A percentile compares a stretch with the other conserved stretches of the same genome.
Evolutionary conservation across 108 stramenopile species (phyloP).

Genomic region (Ochromonas danica): DNA sequence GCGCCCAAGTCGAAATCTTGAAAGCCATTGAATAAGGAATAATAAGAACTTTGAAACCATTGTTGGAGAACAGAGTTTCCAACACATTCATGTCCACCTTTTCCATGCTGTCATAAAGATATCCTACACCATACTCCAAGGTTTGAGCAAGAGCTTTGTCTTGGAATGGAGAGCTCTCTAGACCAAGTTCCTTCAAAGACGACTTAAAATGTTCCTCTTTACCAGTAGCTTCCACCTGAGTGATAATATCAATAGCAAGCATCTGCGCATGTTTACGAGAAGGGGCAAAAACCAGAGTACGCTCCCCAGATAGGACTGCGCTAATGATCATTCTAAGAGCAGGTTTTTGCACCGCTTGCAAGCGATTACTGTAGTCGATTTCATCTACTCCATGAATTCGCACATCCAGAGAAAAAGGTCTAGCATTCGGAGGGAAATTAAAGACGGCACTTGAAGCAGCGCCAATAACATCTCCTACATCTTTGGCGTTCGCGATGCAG

Average conservation of each 20-base stretch:
- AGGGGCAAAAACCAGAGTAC: constrained; percentile 83
- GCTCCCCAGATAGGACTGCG: constrained; percentile 55
- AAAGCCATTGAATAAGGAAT: constrained; percentile 80
- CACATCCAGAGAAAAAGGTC: constrained; percentile 89
- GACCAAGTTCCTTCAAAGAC: too few relatives aligned
- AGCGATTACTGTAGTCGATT: constrained; percentile 28
- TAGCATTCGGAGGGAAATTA: constrained; percentile 87
- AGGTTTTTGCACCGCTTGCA: constrained; percentile 71
- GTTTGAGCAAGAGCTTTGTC: constrained; percentile 84
- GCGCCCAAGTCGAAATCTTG: constrained; percentile 67
- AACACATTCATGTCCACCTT: constrained; percentile 73
- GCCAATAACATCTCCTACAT: constrained; percentile 97
- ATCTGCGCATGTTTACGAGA: constrained; percentile 93
- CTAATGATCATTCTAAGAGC: constrained; percentile 67
- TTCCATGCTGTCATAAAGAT: constrained; percentile 82
- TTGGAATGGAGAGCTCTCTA: constrained; percentile 40
- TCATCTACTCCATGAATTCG: constrained; percentile 60
- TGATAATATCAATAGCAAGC: constrained; percentile 94
- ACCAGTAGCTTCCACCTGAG: constrained; percentile 34
- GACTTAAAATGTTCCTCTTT: too few relatives aligned
- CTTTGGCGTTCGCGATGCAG: constrained; percentile 91
- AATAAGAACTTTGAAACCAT: constrained; percentile 64
- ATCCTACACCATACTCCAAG: constrained; percentile 78
- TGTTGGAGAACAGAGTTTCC: constrained; percentile 61
- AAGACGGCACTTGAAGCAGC: constrained; percentile 76